These are phyloP conservation scores for Mycena galericulata DNA, from an alignment of 768 basidiomycete species.

Conservation along the genomic window DNA sequence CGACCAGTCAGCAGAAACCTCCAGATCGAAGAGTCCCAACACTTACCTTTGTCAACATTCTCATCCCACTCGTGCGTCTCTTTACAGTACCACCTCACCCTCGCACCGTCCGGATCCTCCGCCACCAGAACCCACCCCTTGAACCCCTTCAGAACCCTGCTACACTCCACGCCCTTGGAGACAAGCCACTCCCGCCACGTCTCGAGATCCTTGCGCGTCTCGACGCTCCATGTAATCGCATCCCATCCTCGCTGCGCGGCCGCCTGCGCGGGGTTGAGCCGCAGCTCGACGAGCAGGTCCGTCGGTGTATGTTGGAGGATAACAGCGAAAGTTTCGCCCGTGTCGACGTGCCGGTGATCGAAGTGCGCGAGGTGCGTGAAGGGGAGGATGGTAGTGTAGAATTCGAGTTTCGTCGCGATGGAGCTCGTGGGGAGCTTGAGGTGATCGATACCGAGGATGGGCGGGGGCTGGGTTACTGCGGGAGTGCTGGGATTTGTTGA, in stretches of 20 bases:
- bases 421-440: conserved; percentile 15
- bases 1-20: too few relatives aligned
- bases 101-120: conserved; percentile 23
- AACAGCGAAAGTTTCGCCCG: conserved; percentile 12
- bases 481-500: too few relatives aligned
- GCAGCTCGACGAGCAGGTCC: conserved; percentile 13
- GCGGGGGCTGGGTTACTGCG: too few relatives aligned
- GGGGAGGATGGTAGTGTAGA: conserved; percentile 17
- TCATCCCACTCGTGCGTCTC: conserved; percentile 24
- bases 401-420: conserved; percentile 8
- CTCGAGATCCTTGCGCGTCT: conserved; percentile 19
- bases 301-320: conserved; percentile 15
- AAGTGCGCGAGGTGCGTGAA: conserved; percentile 14
- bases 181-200: conserved; percentile 10
- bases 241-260: conserved; percentile 22
- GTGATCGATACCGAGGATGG: conserved; percentile 16
- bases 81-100: conserved; percentile 21
- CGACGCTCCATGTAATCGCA: conserved; percentile 19
- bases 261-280: conserved; percentile 13
- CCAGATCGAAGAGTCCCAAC: too few relatives aligned
- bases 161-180: conserved; percentile 3
- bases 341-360: conserved; percentile 4
- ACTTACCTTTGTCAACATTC: conserved; percentile 9
- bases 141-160: conserved; percentile 9
- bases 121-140: conserved; percentile 16